Percentiles rank a stretch among this genome's conserved stretches.
phyloP scores from a whole-genome alignment of 768 basidiomycete genomes.

The Artomyces pyxidatus region DNA sequence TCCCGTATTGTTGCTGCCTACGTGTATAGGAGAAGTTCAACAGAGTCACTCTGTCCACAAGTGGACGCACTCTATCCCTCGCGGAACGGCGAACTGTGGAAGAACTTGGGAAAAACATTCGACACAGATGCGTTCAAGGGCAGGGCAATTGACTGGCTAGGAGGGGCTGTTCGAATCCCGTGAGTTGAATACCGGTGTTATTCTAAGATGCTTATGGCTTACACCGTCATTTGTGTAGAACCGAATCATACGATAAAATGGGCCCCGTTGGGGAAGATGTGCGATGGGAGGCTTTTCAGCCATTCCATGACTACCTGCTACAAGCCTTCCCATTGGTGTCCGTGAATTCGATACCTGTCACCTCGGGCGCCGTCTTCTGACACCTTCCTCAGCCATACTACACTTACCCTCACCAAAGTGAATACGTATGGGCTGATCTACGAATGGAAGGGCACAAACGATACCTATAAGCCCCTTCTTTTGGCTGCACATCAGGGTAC shows the following conservation, averaged over 20 bases:
- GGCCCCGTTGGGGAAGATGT: constrained; percentile 38
- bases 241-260: constrained; percentile 45
- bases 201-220: too few species aligned
- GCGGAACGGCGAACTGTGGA: constrained; percentile 25
- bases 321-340: constrained; percentile 57
- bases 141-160: constrained; percentile 29
- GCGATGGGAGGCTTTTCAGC: constrained; percentile 33
- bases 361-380: too few species aligned
- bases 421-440: constrained; percentile 58
- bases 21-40: too few species aligned
- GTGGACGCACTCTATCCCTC: constrained; percentile 22
- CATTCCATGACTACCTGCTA: constrained; percentile 34
- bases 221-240: constrained; percentile 25
- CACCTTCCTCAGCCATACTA: constrained; percentile 32
- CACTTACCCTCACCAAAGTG: constrained; percentile 44
- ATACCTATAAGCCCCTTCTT: constrained; percentile 45
- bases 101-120: constrained; percentile 22
- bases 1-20: too few species aligned
- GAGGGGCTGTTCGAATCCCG: constrained; percentile 32
- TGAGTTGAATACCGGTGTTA: too few species aligned
- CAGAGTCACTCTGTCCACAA: constrained; percentile 22
- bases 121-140: constrained; percentile 27
- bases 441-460: constrained; percentile 46
- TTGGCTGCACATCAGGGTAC: constrained; percentile 45
- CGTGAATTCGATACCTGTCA: constrained; percentile 7